Percentiles rank a stretch among this genome's conserved stretches.
phyloP scores from a whole-genome alignment of 169 alveolate genomes.

The Plasmodium relictum region DNA sequence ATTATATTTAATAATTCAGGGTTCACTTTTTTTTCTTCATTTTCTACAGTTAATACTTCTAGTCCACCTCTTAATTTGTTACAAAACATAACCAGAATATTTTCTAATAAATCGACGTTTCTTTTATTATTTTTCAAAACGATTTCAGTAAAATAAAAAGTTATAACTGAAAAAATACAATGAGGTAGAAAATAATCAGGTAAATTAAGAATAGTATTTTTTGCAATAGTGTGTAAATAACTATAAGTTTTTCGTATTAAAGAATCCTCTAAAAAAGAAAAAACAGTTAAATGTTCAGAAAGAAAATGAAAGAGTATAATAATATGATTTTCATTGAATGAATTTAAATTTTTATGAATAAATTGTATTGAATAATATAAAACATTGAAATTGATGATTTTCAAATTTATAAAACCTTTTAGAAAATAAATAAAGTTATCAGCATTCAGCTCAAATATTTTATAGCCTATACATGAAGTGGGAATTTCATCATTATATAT shows the following conservation, averaged over 20 bases:
- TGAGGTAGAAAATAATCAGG: conserved; percentile 27
- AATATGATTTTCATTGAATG: conserved; percentile 22
- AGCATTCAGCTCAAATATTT: neutral
- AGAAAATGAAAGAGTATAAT: conserved; percentile 44
- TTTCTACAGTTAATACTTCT: conserved; percentile 1
- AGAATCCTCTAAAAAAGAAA: neutral
- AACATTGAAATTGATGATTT: conserved; percentile 30
- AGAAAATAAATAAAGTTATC: conserved; percentile 35
- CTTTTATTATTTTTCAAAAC: conserved; percentile 15
- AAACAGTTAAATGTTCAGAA: conserved; percentile 38
- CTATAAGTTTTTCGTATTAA: neutral
- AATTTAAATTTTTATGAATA: neutral
- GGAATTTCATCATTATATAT: too few species aligned
- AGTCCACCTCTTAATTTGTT: conserved; percentile 35
- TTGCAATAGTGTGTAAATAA: neutral
- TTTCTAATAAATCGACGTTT: conserved; percentile 38
- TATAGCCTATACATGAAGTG: too few species aligned
- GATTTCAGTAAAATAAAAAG: conserved; percentile 32
- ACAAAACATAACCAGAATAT: conserved; percentile 21
- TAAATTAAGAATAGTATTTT: conserved; percentile 12
- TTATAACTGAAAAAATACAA: conserved; percentile 33
- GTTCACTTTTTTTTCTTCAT: conserved; percentile 33
- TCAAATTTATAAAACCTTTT: conserved; percentile 38
- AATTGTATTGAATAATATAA: conserved; percentile 20
- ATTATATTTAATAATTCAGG: conserved; percentile 30